Evolutionary conservation across 164 flowering plant species (phyloP), one percentile per base, ranked within the genome.

Genomic region (Hamamelis virginiana): DNA sequence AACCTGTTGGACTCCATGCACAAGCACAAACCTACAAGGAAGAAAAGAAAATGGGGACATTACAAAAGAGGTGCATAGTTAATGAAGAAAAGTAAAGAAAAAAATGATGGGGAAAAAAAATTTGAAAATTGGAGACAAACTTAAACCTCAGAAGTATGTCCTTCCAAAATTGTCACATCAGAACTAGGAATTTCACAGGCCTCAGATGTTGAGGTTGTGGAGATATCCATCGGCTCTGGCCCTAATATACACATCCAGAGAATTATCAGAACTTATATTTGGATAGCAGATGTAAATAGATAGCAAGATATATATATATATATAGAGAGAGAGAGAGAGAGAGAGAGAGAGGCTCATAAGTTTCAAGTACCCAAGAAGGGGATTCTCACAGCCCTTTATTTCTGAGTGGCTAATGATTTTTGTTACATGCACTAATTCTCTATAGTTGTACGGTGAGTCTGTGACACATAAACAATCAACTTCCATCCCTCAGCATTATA

Each of bases 1-100:
- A 89, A 57, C 97, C 97, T 13, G 85, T 63, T 45, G 99, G 99
- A 76, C 95, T 89, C 99, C 99, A 95, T 64, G 97, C 96, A 80
- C 99, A 95, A 73, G 87, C 94, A 78, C 92, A 95, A 73, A 95
- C 99, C 99, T 95, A 75, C 1, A 74, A 33, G 64, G 10, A 64
- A 33, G 60, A 65, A 33, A 59, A 47, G 26, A 65, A 26, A 23
- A 59, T 19, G 28, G 12, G 12, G 44, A 41, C 9, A 26, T 21
- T 1, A 13, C 16, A 11, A 60, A 25, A 41, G 45, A 38, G 13
- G 0, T 43, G 66, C 0, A 19, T 10, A 11, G 60, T 1, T 46
- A 11, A 47, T 1, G 65, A 11, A 47, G 1, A 46, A 48, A 15
- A 16, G 22, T 38, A 26, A 15, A 62, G 0, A 53, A 28, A 16